Evolutionary conservation across 2,329 filamentous ascomycete genomes (phyloP), one percentile per base, ranked within the genome.

Genomic region (Macrophomina tecta): DNA sequence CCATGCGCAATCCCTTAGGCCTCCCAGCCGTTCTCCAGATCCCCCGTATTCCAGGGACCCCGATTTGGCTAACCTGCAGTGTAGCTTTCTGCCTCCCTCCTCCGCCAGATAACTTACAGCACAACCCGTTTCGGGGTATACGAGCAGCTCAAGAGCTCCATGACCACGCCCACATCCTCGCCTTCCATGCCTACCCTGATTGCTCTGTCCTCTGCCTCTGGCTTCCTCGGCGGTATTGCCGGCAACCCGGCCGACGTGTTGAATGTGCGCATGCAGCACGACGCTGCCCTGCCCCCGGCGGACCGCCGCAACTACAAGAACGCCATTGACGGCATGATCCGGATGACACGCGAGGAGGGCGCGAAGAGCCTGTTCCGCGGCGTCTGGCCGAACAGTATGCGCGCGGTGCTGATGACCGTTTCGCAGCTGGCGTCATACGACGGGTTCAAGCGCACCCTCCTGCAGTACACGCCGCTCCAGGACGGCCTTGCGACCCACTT

Each of bases 201-300:
- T 70, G 91, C 87, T 70, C 91, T 98, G 79, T 92, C 94, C 64
- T 90, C 89, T 30, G 82, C 88, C 34, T 94, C 95, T 7, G 95
- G 95, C 62, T 92, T 97, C 76, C 80, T 96, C 2, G 95, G 95
- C 69, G 95, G 95, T 60, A 82, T 98, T 55, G 91, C 90, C 5
- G 95, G 95, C 70, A 99, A 98, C 81, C 93, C 94, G 2, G 94
- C 94, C 70, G 95, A 99, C 78, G 93, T 99, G 40, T 85, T 97
- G 74, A 99, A 99, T 80, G 95, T 99, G 60, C 92, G 95, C 71
- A 99, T 99, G 95, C 95, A 99, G 82, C 92, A 97, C 80, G 95
- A 91, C 73, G 90, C 91, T 2, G 89, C 93, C 0, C 87, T 97
- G 1, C 91, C 93, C 0, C 74, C 81, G 0, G 85, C 85, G 5